Evolutionary conservation across 2,329 filamentous ascomycete genomes (phyloP).

Genomic region (Onygenales sp.): DNA sequence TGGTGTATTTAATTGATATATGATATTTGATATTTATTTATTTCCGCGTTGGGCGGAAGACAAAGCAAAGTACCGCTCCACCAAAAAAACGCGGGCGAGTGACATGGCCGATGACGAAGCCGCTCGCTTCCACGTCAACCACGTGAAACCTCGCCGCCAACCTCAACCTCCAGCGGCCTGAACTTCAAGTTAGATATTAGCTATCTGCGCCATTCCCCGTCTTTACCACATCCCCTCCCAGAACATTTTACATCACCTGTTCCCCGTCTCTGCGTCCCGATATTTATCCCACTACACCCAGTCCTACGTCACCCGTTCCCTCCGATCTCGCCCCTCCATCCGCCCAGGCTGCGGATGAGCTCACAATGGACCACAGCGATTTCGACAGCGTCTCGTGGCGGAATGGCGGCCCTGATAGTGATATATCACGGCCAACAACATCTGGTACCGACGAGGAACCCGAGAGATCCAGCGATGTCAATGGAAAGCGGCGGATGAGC

Average conservation of each 20-base stretch:
- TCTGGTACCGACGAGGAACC: slow-evolving; percentile 33
- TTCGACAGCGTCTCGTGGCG: slow-evolving; percentile 77
- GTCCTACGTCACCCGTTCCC: not conserved
- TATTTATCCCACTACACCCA: too few relatives aligned
- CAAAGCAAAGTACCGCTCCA: not conserved
- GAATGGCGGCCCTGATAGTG: slow-evolving; percentile 50
- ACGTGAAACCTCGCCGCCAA: not conserved
- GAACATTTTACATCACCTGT: too few relatives aligned
- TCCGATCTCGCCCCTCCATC: not conserved
- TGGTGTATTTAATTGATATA: not conserved
- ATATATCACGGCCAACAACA: slow-evolving; percentile 32
- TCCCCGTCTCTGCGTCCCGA: not conserved
- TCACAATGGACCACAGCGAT: slow-evolving; percentile 49
- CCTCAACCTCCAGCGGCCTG: not conserved
- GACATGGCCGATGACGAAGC: not conserved
- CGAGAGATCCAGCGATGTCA: slow-evolving; percentile 23
- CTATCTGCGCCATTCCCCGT: too few relatives aligned
- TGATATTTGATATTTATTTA: not conserved
- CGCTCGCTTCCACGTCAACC: not conserved
- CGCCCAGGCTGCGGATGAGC: not conserved
- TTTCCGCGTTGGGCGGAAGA: not conserved
- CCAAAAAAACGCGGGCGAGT: not conserved
- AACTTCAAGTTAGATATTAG: too few relatives aligned
- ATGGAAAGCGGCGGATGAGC: slow-evolving; percentile 41
- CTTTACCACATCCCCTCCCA: too few relatives aligned